A percentile compares a stretch with the other conserved stretches of the same genome.
These are phyloP conservation scores for Grosmannia serpens DNA, from an alignment of 2,329 filamentous ascomycete genomes.

Conservation along the genomic window DNA sequence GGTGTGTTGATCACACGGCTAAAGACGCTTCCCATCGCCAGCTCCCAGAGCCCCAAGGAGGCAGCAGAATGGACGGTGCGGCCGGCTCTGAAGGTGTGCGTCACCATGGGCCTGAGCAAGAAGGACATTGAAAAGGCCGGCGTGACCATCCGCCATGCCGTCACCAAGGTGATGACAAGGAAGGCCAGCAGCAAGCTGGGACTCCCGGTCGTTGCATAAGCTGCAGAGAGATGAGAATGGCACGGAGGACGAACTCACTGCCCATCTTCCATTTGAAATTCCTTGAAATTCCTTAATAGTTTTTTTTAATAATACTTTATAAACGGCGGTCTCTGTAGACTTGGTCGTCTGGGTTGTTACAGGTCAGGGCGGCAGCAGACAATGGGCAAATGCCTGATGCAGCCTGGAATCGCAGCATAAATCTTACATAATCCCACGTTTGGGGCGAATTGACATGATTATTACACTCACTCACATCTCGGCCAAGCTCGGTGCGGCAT, in stretches of 20 bases:
- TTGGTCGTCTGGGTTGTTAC: neutral
- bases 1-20: constrained; percentile 81
- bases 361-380: too few relatives aligned
- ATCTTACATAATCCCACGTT: too few relatives aligned
- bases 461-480: too few relatives aligned
- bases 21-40: constrained; percentile 61
- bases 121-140: constrained; percentile 96
- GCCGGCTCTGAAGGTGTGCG: constrained; percentile 81
- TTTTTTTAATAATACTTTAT: neutral
- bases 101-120: constrained; percentile 77
- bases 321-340: neutral
- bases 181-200: constrained; percentile 27
- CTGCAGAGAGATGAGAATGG: neutral
- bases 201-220: constrained; percentile 9
- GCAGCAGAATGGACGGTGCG: constrained; percentile 55
- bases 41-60: constrained; percentile 55
- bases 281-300: neutral
- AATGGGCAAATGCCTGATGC: too few relatives aligned
- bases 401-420: too few relatives aligned
- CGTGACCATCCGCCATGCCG: constrained; percentile 74
- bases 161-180: constrained; percentile 77
- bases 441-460: too few relatives aligned
- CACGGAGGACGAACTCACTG: neutral
- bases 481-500: too few relatives aligned
- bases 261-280: neutral